A percentile compares a stretch with the other conserved stretches of the same genome.
phyloP scores from a whole-genome alignment of 1,139 yeast species.

The Candida freyschussii region DNA sequence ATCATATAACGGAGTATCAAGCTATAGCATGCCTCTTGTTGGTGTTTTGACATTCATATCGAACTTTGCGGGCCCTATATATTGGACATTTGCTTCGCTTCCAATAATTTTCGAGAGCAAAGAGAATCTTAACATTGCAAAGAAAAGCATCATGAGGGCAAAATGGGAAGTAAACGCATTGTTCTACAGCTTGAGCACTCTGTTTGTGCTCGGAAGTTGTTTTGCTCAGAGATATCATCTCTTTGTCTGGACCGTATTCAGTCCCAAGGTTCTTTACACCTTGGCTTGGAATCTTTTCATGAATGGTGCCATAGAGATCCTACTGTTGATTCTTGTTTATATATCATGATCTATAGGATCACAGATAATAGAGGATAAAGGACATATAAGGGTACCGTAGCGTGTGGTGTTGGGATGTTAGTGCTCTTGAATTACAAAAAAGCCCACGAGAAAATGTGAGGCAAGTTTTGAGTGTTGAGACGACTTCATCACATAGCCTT shows the following conservation, averaged over 20 bases:
- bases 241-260: constrained; percentile 96
- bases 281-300: constrained; percentile 68
- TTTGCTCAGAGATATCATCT: constrained; percentile 72
- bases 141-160: constrained; percentile 34
- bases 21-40: constrained; percentile 66
- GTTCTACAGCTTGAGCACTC: constrained; percentile 58
- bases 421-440: not conserved
- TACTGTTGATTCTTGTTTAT: constrained; percentile 2
- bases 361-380: no score
- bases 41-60: constrained; percentile 76
- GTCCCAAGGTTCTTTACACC: constrained; percentile 83
- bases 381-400: not conserved
- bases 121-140: constrained; percentile 26
- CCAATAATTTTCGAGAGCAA: constrained; percentile 39
- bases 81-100: constrained; percentile 64
- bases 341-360: not conserved
- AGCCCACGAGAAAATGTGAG: no score
- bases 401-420: constrained; percentile 5
- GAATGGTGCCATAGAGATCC: constrained; percentile 25
- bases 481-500: no score
- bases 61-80: constrained; percentile 82
- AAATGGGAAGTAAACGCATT: constrained; percentile 34
- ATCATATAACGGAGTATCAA: constrained; percentile 80
- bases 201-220: constrained; percentile 65
- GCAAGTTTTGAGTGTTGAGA: no score